These are phyloP conservation scores for Citrus reticulata DNA, from an alignment of 345 rosid species.

Conservation along the genomic window DNA sequence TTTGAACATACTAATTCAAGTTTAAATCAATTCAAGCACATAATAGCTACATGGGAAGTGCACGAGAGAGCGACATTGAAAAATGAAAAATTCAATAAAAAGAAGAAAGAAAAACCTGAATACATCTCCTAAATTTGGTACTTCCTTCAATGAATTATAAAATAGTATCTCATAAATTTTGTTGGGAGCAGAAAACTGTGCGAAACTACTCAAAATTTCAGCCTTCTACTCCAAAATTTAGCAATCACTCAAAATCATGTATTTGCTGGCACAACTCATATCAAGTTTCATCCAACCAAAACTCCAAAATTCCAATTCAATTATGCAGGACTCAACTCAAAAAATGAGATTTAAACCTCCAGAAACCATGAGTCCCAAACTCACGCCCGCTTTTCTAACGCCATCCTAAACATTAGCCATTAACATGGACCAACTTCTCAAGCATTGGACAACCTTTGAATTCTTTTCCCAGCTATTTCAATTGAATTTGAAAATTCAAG, in stretches of 20 bases:
- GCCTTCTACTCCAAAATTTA: neutral
- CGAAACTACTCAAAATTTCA: neutral
- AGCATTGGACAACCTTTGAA: neutral
- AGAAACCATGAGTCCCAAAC: neutral
- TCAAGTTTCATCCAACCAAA: neutral
- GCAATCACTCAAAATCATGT: neutral
- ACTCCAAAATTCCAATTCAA: neutral
- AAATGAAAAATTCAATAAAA: neutral
- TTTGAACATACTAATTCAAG: neutral
- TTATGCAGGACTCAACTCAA: too few species aligned
- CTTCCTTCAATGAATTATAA: neutral
- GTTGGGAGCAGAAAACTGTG: neutral
- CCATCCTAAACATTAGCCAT: neutral
- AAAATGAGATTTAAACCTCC: neutral
- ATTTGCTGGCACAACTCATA: neutral
- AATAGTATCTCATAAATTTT: neutral
- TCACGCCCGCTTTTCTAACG: neutral
- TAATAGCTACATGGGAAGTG: neutral
- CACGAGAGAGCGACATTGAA: neutral
- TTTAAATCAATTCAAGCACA: neutral
- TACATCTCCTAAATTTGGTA: neutral
- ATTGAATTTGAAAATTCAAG: neutral
- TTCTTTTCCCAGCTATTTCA: neutral
- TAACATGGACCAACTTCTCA: neutral
- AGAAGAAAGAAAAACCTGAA: neutral